Evolutionary conservation across 805 yeast species (phyloP).

Genomic region (Pichia cabralensis): DNA sequence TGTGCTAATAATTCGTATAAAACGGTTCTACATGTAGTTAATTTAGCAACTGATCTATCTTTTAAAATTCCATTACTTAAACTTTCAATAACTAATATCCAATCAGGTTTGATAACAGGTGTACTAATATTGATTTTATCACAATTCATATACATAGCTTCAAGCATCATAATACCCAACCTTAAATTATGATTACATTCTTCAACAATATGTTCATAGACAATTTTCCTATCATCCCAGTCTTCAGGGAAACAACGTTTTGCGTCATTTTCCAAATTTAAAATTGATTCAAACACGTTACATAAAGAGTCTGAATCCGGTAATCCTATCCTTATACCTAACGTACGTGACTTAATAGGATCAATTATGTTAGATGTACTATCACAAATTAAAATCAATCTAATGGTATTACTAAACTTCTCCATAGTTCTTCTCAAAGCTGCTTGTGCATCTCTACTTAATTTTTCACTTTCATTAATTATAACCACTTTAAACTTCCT

Average conservation of each 20-base stretch:
- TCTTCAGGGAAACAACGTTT: constrained; percentile 24
- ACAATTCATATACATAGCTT: constrained; percentile 67
- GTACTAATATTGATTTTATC: constrained; percentile 40
- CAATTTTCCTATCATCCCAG: constrained; percentile 23
- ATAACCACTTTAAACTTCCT: constrained; percentile 71
- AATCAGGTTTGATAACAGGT: constrained; percentile 64
- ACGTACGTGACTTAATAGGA: constrained; percentile 89
- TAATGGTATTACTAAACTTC: constrained; percentile 77
- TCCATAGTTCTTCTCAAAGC: constrained; percentile 95
- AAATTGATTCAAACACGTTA: constrained; percentile 43
- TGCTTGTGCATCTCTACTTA: constrained; percentile 91
- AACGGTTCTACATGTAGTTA: constrained; percentile 52
- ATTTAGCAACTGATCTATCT: constrained; percentile 53
- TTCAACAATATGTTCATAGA: constrained; percentile 42
- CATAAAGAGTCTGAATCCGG: constrained; percentile 57
- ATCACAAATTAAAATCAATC: constrained; percentile 78
- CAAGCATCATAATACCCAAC: constrained; percentile 66
- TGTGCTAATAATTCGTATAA: constrained; percentile 83
- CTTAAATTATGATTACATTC: constrained; percentile 66
- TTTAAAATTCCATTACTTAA: constrained; percentile 51
- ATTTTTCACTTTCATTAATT: constrained; percentile 84
- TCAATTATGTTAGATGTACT: constrained; percentile 86
- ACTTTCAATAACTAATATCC: constrained; percentile 72
- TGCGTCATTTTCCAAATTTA: constrained; percentile 42
- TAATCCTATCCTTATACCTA: constrained; percentile 78